Evolutionary conservation across 495 filamentous ascomycete genomes (phyloP).

Genomic region (Aspergillus avenaceus): DNA sequence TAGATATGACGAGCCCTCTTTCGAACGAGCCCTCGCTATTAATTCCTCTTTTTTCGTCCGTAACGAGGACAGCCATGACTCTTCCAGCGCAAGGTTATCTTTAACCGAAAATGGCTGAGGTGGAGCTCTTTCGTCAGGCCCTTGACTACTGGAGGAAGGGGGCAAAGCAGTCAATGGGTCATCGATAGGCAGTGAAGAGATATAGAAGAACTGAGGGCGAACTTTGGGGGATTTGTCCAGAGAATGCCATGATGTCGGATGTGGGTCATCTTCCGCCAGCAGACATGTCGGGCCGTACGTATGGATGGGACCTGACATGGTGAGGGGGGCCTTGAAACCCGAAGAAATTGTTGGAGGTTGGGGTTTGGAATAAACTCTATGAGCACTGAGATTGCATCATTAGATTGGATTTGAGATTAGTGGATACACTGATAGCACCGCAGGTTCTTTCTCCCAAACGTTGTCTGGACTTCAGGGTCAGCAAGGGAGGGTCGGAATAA

Average conservation of each 20-base stretch:
- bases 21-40: conserved; percentile 22
- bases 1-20: conserved; percentile 28
- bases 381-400: background rate
- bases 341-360: background rate
- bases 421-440: too few relatives aligned
- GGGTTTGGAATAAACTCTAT: background rate
- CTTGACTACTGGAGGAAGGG: conserved; percentile 48
- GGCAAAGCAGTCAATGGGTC: conserved; percentile 72
- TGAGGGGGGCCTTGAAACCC: background rate
- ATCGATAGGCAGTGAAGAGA: conserved; percentile 71
- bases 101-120: conserved; percentile 73
- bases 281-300: conserved; percentile 53
- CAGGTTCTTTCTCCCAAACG: too few relatives aligned
- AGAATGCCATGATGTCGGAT: conserved; percentile 29
- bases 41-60: conserved; percentile 31
- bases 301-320: conserved; percentile 48
- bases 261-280: conserved; percentile 35
- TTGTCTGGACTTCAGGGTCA: conserved; percentile 7
- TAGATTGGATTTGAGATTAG: background rate
- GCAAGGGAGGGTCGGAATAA: conserved; percentile 15
- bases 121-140: conserved; percentile 48
- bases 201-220: conserved; percentile 76
- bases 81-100: conserved; percentile 70
- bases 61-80: conserved; percentile 62
- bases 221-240: conserved; percentile 41